phyloP scores from a whole-genome alignment of 140 eudicot genomes.

The Oenanthe javanica region DNA sequence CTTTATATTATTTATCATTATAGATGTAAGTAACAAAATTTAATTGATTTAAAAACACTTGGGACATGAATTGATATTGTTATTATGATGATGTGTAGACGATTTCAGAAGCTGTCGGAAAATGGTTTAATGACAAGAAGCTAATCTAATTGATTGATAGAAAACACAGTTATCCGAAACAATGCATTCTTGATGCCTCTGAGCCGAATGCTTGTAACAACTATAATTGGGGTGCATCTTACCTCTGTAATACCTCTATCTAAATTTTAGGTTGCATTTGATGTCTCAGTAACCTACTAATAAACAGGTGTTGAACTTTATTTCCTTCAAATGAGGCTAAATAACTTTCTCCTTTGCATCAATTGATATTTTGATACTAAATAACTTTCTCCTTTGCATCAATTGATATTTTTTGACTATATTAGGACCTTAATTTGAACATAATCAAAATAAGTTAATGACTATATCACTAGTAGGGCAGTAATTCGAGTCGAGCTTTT shows the following conservation, averaged over 20 bases:
- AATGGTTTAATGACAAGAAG: not conserved
- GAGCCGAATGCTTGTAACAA: conserved; percentile 14
- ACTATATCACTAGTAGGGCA: no score
- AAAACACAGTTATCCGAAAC: not conserved
- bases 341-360: no score
- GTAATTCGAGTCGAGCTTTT: no score
- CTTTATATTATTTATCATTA: not conserved
- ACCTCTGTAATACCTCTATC: not conserved
- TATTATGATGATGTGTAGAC: not conserved
- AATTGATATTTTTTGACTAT: no score
- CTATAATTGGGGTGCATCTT: conserved; percentile 6
- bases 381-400: no score
- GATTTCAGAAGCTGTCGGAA: conserved; percentile 5
- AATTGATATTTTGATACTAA: no score
- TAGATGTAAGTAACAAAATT: not conserved
- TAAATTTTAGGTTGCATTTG: not conserved
- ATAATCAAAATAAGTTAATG: no score
- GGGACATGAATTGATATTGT: not conserved
- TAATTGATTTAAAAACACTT: not conserved
- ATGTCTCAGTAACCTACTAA: not conserved
- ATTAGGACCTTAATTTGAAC: no score
- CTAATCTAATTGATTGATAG: not conserved
- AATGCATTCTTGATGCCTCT: conserved; percentile 1
- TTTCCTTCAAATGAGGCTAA: no score
- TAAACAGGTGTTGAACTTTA: no score